Evolutionary conservation across 1,284 basidiomycete genomes (phyloP).

Genomic region (Cryptococcus sp.): DNA sequence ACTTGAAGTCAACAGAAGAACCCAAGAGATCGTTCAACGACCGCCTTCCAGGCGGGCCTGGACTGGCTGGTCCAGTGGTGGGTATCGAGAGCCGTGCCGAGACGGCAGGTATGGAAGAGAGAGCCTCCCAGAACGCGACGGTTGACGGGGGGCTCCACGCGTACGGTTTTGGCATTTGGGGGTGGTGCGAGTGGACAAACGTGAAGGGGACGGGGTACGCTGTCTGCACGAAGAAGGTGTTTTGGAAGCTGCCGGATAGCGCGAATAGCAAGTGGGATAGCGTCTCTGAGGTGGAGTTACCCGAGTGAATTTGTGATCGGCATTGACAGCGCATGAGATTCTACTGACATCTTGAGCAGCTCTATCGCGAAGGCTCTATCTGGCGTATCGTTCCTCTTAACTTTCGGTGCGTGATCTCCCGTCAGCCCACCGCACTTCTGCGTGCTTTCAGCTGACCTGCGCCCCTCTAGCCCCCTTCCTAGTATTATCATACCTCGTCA

Average conservation of each 20-base stretch:
- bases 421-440: neutral
- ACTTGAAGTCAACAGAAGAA: neutral
- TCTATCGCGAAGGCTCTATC: constrained; percentile 9
- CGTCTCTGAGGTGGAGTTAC: constrained; percentile 8
- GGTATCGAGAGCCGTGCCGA: neutral
- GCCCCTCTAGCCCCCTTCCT: constrained; percentile 9
- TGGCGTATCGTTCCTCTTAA: constrained; percentile 6
- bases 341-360: neutral
- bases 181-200: constrained; percentile 19
- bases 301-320: constrained; percentile 6
- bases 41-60: neutral
- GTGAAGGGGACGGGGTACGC: constrained; percentile 12
- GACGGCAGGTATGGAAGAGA: neutral
- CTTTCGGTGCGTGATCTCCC: constrained; percentile 8
- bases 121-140: neutral
- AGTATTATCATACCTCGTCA: constrained; percentile 6
- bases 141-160: constrained; percentile 8
- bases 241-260: constrained; percentile 11
- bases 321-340: neutral
- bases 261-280: constrained; percentile 6
- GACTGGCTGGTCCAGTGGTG: neutral
- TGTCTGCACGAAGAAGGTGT: constrained; percentile 12
- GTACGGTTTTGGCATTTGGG: constrained; percentile 20
- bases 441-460: neutral
- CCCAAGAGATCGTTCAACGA: neutral